Evolutionary conservation across 495 filamentous ascomycete species (phyloP).

Genomic region (Oleoguttula mirabilis): DNA sequence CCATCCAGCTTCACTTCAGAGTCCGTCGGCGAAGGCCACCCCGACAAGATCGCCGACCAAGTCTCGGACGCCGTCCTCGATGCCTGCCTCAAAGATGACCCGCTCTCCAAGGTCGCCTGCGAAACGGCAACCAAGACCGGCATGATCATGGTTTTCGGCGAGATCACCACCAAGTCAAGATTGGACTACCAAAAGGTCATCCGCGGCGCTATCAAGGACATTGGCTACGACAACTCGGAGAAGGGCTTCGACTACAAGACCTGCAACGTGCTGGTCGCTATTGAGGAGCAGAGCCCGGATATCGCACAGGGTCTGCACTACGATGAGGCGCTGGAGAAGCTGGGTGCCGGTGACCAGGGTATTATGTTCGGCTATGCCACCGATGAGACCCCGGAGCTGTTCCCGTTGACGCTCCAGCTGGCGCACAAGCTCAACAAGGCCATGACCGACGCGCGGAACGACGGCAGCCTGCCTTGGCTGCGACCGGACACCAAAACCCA

Average conservation of each 20-base stretch:
- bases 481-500: conserved; percentile 99
- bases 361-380: conserved; percentile 99
- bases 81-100: conserved; percentile 87
- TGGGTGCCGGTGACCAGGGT: conserved; percentile 98
- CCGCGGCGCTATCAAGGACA: conserved; percentile 90
- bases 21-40: conserved; percentile 79
- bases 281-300: conserved; percentile 98
- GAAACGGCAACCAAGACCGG: conserved; percentile 98
- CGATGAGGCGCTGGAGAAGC: conserved; percentile 89
- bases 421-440: conserved; percentile 91
- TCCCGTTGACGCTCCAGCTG: conserved; percentile 83
- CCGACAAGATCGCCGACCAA: conserved; percentile 51
- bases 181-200: conserved; percentile 98
- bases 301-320: conserved; percentile 97
- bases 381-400: conserved; percentile 94
- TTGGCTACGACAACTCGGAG: conserved; percentile 89
- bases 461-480: conserved; percentile 85
- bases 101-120: conserved; percentile 95
- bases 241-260: conserved; percentile 99
- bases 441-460: conserved; percentile 75
- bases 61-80: conserved; percentile 98
- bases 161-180: conserved; percentile 91
- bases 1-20: conserved; percentile 98
- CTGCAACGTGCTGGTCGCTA: conserved; percentile 94
- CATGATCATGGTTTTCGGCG: conserved; percentile 99